Base-by-base conservation (phyloP, 805 yeast genomes). In the Candida ponderosae region DNA sequence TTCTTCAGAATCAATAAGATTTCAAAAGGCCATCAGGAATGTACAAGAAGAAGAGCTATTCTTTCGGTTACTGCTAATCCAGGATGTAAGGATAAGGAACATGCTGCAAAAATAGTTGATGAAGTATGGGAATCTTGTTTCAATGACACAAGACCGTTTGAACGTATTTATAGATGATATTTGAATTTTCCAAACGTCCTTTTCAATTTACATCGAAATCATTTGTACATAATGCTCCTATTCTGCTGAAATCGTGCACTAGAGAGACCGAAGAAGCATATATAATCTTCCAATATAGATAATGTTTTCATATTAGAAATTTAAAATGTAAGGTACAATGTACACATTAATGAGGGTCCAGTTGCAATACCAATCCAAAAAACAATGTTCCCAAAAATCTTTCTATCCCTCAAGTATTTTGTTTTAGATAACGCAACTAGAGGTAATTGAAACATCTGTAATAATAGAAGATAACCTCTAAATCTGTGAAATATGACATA, bases 81-180 rank as follows among this genome's bases (percentile, higher is more conserved):
- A 2, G 72, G 69, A 35, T 93, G 98, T 56, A 68, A 74, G 44
- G 72, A 70, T 46, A 68, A 70, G 40, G 80, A 77, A 32, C 81
- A 81, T 43, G 98, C 98, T 1, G 78, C 74, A 40, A 68, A 70
- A 42, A 82, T 77, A 5, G 96, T 93, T 4, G 77, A 83, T 44
- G 81, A 83, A 46, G 97, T 93, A 6, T 93, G 95, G 81, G 81
- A 80, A 43, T 80, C 90, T 33, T 93, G 98, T 57, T 93, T 88
- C 56, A 81, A 79, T 51, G 98, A 93, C 54, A 90, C 97, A 2
- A 68, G 98, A 51, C 98, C 98, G 1, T 93, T 87, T 60, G 97
- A 93, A 50, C 80, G 85, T 52, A 89, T 93, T 27, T 93, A 86
- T 56, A 70, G 87, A 42, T 82, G 60, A 29, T 14, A 19, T n/a